phyloP scores from a whole-genome alignment of 305 asterid species.

The Caryopteris hybrid region DNA sequence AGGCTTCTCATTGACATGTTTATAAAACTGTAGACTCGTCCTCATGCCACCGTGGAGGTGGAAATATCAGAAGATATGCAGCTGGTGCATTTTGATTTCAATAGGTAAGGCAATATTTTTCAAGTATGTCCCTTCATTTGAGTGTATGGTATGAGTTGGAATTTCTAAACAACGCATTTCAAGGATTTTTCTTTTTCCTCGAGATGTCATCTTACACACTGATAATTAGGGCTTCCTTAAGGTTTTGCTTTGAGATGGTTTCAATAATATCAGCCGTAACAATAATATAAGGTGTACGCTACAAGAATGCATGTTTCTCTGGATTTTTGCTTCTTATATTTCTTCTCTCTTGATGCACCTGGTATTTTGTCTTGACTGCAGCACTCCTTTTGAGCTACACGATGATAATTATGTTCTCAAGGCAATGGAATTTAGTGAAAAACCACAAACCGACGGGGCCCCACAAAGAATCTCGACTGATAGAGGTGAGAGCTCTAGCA shows the following conservation, averaged over 20 bases:
- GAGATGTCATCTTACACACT: neutral
- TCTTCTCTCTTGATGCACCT: no score
- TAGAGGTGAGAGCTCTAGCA: conserved; percentile 69
- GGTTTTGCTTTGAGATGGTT: neutral
- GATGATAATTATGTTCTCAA: conserved; percentile 88
- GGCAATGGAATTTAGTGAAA: conserved; percentile 76
- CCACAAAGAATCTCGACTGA: conserved; percentile 24
- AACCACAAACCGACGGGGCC: conserved; percentile 27
- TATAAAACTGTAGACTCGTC: conserved; percentile 68
- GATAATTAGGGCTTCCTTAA: neutral
- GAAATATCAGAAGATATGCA: conserved; percentile 99
- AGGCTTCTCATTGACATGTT: conserved; percentile 7
- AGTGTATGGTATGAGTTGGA: no score
- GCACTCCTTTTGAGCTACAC: conserved; percentile 98
- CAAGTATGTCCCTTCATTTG: no score
- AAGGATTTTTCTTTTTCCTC: neutral
- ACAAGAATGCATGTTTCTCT: neutral
- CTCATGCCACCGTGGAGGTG: conserved; percentile 98
- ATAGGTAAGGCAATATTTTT: conserved; percentile 47
- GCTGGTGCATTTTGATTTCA: conserved; percentile 96
- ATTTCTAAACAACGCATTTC: no score
- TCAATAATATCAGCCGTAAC: no score
- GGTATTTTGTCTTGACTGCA: conserved; percentile 27
- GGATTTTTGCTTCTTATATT: neutral
- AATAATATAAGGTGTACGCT: neutral